Conservation (phyloP, 2,329 filamentous ascomycete species). For the Thelonectria olida region DNA sequence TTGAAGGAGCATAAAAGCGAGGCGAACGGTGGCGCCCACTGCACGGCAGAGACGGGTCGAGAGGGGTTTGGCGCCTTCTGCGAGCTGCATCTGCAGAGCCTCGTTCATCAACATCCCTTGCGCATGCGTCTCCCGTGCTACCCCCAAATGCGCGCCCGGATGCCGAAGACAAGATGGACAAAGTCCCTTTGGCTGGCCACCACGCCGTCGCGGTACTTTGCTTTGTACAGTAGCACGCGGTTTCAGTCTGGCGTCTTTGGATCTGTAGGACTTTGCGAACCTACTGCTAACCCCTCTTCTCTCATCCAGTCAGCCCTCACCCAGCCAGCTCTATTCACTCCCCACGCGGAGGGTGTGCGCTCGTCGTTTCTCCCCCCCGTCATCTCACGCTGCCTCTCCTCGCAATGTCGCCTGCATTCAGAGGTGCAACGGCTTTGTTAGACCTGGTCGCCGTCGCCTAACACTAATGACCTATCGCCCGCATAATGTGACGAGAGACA, state of each 20-base stretch:
- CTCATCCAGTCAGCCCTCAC: background rate
- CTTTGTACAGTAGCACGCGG: background rate
- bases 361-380: conserved; percentile 10
- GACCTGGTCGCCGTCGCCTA: background rate
- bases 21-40: conserved; percentile 38
- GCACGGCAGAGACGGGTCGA: conserved; percentile 23
- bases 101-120: conserved; percentile 16
- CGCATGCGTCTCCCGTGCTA: background rate
- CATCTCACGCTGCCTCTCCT: background rate
- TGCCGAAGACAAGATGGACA: background rate
- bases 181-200: background rate
- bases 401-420: conserved; percentile 1
- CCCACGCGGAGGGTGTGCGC: background rate
- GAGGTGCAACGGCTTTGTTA: conserved; percentile 35
- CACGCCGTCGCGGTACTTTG: background rate
- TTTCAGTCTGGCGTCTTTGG: too few species aligned
- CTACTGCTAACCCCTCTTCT: background rate
- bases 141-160: background rate
- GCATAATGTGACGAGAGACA: conserved; percentile 33
- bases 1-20: conserved; percentile 25
- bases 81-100: conserved; percentile 29
- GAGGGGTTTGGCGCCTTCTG: conserved; percentile 13
- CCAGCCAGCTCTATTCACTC: background rate
- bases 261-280: too few species aligned
- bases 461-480: conserved; percentile 31